Conservation (phyloP, 2,329 filamentous ascomycete genomes). For the Botrytis elliptica region DNA sequence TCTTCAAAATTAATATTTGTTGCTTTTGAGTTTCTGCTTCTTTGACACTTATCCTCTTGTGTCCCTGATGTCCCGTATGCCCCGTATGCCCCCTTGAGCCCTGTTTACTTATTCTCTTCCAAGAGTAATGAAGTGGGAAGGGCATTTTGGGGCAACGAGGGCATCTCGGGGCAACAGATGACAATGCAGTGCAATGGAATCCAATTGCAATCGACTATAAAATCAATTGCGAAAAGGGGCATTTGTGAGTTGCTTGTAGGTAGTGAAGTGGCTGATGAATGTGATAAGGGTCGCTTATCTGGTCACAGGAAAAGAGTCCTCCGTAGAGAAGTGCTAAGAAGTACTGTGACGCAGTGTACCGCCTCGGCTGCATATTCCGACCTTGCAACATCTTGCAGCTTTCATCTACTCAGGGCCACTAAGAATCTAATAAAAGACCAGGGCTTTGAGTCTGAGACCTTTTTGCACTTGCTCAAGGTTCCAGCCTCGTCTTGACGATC, state of each 20-base stretch:
- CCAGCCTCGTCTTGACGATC: slow-evolving; percentile 21
- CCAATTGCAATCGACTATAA: not conserved
- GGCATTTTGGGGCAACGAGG: not conserved
- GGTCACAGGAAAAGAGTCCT: not conserved
- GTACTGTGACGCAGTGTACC: slow-evolving; percentile 12
- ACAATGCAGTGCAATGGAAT: not conserved
- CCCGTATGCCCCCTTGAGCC: not conserved
- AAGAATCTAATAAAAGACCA: slow-evolving; percentile 16
- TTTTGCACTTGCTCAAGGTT: slow-evolving; percentile 19
- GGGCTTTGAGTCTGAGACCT: slow-evolving; percentile 11
- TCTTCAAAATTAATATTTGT: not conserved
- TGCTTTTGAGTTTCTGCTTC: not conserved
- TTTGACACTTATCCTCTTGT: not conserved
- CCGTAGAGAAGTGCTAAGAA: not conserved
- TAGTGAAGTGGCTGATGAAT: not conserved
- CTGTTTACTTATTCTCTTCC: not conserved
- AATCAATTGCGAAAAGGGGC: not conserved
- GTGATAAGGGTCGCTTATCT: slow-evolving; percentile 21
- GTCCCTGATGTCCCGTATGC: not conserved
- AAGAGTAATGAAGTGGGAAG: not conserved
- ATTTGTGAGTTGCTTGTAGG: not conserved
- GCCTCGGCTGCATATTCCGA: slow-evolving; percentile 8
- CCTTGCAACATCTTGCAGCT: slow-evolving; percentile 14
- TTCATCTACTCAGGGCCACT: slow-evolving; percentile 13
- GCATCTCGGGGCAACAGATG: not conserved